Conservation (phyloP, 2,329 filamentous ascomycete species). For the Botrytis sinoallii region DNA sequence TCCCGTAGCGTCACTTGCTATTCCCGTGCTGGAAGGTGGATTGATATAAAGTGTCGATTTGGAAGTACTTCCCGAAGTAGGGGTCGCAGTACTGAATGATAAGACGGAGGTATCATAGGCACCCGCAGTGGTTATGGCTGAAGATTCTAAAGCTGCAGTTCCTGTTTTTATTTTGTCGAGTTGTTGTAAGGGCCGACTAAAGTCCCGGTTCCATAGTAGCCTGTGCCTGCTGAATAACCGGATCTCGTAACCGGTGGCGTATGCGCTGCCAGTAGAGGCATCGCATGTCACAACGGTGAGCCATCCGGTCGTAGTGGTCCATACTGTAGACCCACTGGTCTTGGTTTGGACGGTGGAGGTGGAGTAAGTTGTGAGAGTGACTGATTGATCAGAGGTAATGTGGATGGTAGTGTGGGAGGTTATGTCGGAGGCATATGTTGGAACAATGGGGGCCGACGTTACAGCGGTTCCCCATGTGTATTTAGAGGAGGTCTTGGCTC, state of each 20-base stretch:
- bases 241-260: neutral
- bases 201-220: neutral
- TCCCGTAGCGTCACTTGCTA: neutral
- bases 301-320: constrained; percentile 10
- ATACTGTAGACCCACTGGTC: neutral
- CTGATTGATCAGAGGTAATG: neutral
- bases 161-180: neutral
- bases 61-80: neutral
- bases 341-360: neutral
- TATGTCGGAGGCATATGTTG: neutral
- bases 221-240: neutral
- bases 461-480: neutral
- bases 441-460: neutral
- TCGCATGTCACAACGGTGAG: neutral
- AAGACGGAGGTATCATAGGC: neutral
- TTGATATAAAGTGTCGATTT: neutral
- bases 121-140: neutral
- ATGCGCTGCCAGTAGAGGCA: neutral
- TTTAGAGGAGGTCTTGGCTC: neutral
- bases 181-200: neutral
- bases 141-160: neutral
- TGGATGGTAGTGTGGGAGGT: neutral
- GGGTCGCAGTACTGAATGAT: neutral
- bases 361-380: neutral
- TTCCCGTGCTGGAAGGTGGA: neutral